Evolutionary conservation across 2,329 filamentous ascomycete species (phyloP).

Genomic region (Torrubiella hemipterigena): DNA sequence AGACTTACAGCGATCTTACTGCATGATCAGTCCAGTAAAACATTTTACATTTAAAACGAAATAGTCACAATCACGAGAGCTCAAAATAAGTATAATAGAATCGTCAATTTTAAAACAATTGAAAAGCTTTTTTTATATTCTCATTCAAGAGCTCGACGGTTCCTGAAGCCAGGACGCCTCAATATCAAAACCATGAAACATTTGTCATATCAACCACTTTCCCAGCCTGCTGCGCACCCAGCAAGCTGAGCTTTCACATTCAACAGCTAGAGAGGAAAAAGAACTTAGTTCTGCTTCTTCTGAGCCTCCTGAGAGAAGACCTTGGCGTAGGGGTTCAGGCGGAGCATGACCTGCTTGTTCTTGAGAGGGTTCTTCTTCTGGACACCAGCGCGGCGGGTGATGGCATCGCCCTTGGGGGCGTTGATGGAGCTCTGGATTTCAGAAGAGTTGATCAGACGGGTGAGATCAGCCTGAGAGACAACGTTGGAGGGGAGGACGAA

Average conservation of each 20-base stretch:
- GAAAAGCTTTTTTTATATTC: constrained; percentile 20
- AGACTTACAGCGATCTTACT: no score
- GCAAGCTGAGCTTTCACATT: no score
- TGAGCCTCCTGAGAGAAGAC: constrained; percentile 64
- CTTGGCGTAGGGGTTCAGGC: constrained; percentile 95
- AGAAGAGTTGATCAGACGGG: constrained; percentile 97
- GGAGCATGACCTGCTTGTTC: constrained; percentile 98
- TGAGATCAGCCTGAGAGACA: constrained; percentile 87
- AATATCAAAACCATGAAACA: constrained; percentile 10
- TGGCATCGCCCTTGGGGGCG: constrained; percentile 77
- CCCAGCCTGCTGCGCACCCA: constrained; percentile 24
- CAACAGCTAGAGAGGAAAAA: no score
- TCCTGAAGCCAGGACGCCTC: constrained; percentile 26
- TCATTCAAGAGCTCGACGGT: constrained; percentile 21
- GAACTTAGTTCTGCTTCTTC: constrained; percentile 27
- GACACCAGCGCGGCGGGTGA: constrained; percentile 79
- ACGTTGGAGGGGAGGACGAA: constrained; percentile 91
- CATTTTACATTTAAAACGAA: no score
- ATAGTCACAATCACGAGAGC: no score
- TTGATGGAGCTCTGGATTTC: constrained; percentile 95
- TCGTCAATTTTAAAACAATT: no score
- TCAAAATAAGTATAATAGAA: no score
- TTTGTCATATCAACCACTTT: constrained; percentile 5
- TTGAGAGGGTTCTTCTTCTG: constrained; percentile 99
- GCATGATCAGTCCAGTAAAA: no score